Base-by-base conservation (phyloP, 2,329 filamentous ascomycete genomes). In the Neofusicoccum parvum region DNA sequence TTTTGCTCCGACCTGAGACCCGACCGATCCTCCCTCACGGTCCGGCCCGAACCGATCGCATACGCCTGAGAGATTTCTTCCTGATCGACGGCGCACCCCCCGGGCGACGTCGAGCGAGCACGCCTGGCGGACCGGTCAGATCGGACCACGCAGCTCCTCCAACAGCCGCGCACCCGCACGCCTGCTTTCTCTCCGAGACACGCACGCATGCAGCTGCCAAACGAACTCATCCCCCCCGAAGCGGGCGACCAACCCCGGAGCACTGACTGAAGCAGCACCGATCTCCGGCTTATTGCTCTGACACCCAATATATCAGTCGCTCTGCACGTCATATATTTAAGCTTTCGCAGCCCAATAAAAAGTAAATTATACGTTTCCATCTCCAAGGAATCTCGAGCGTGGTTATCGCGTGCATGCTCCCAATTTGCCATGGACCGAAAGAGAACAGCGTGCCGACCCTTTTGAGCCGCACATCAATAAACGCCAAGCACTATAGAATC, bases 21-120 rank as follows among this genome's bases (percentile, higher is more conserved):
- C 11, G 54, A 34, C 12, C 23, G n/a, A 37, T 27, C 20, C 53
- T 48, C 32, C 15, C 17, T 48, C 56, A 48, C 56, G 41, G 41
- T 60, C 41, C 56, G 41, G 43, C 41, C 56, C 56, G 56, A 48
- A 34, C 56, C 41, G 56, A 48, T 48, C 12, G 43, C 15, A 36
- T 23, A 45, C 20, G 15, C 39, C 39, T 46, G 23, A 15, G 51
- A 45, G 41, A 36, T 12, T 23, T 45, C 39, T 11, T 20, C 9
- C 3, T 17, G 41, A 23, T 48, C 17, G 15, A 36, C 43, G 56
- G 27, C 7, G 41, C 9, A 43, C 27, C 27, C 27, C 20, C 20
- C 20, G 20, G 20, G 20, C 20, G 20, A 23, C 20, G 20, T 23
- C 20, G 20, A 23, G 20, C 20, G 20, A 23, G 20, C 27, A 32